Evolutionary conservation across 495 filamentous ascomycete species (phyloP), one percentile per base, ranked within the genome.

Genomic region (Lepidopterella palustris): DNA sequence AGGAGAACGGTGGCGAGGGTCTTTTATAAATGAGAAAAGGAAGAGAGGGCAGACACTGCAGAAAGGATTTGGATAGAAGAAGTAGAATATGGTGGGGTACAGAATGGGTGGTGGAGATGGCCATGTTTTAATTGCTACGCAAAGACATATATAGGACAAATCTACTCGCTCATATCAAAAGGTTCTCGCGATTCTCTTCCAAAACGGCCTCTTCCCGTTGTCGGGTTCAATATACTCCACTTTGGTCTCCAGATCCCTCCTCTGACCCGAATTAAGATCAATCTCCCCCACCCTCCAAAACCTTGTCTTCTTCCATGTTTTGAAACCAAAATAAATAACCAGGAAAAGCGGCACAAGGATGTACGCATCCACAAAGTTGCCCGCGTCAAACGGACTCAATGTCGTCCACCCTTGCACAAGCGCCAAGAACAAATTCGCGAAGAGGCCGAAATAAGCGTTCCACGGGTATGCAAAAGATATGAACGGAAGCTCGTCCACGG

Each of bases 401-500:
- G 80, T 79, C 13, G 74, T 70, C 67, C 64, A 67, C 21, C 67
- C 67, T 57, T 70, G 64, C 5, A 67, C 58, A 5, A 70, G 32
- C 1, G 64, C 64, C 2, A 70, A 53, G 35, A 70, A 70, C 0
- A 60, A 18, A 55, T 67, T 70, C 1, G 61, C 64, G 29, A 45
- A 24, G 4, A 70, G 48, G 23, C 67, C 64, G 55, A 67, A 65
- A 48, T 65, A 70, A 0, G 67, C 58, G 28, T 59, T 63, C 58
- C 58, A 64, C 0, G 64, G 61, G 29, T 67, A 65, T 55, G 80
- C 78, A n/a, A 79, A 68, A 10, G 88, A 81, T 55, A 76, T 68
- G 74, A 83, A 92, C 2, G 86, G 84, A n/a, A 92, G 78, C 68
- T 91, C 86, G 26, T 87, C 82, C 0, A 85, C 60, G 11, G 72